phyloP scores from a whole-genome alignment of 306 rosid species.

The Vicia sativa region DNA sequence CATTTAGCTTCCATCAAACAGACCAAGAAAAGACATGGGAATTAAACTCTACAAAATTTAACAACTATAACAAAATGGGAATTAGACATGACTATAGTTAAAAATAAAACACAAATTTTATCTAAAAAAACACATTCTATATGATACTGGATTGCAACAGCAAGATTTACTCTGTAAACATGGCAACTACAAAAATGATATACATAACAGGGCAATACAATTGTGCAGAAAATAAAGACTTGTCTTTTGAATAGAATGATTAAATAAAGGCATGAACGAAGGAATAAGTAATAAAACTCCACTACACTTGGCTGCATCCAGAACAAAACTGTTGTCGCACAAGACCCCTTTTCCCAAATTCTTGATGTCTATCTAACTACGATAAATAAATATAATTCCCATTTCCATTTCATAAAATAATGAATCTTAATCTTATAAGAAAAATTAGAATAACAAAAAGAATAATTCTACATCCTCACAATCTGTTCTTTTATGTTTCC shows the following conservation, averaged over 20 bases:
- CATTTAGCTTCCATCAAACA: constrained; percentile 20
- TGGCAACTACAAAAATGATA: constrained; percentile 24
- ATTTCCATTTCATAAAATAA: background rate
- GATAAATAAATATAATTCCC: background rate
- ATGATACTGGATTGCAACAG: constrained; percentile 13
- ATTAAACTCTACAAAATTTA: constrained; percentile 12
- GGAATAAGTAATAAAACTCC: background rate
- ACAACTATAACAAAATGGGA: constrained; percentile 10
- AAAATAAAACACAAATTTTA: background rate
- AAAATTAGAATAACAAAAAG: background rate
- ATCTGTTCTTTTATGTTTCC: constrained; percentile 3
- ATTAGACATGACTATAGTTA: background rate
- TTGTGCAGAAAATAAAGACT: background rate
- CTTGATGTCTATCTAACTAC: background rate
- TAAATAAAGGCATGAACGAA: constrained; percentile 5
- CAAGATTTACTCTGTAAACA: constrained; percentile 11
- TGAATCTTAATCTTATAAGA: background rate
- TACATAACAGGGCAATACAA: background rate
- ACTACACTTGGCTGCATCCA: background rate
- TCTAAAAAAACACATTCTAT: constrained; percentile 10
- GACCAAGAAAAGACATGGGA: constrained; percentile 14
- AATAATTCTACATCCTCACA: background rate
- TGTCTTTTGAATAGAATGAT: constrained; percentile 9
- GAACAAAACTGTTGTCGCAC: background rate
- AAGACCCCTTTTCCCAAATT: background rate